phyloP scores from a whole-genome alignment of 306 rosid genomes.

The Alnus rubra region DNA sequence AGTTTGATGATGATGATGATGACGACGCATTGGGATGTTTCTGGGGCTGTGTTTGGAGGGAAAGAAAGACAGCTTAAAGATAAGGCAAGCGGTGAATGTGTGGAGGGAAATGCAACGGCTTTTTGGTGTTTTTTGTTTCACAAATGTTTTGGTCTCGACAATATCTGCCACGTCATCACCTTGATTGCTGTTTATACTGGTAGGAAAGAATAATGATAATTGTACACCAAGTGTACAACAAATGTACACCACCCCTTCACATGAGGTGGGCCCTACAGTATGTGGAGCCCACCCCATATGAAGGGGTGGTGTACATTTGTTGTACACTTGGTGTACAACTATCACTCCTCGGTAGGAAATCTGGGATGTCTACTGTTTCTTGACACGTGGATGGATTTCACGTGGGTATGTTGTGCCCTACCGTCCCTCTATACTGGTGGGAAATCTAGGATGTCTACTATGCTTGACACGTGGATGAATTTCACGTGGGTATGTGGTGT shows the following conservation, averaged over 20 bases:
- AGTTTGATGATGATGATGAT: not conserved
- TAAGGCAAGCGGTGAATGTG: constrained; percentile 60
- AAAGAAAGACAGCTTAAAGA: constrained; percentile 38
- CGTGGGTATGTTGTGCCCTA: not conserved
- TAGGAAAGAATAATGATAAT: too few relatives aligned
- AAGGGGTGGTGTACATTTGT: too few relatives aligned
- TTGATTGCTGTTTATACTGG: not conserved
- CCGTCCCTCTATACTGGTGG: not conserved
- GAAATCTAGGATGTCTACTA: constrained; percentile 1
- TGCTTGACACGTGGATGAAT: constrained; percentile 5
- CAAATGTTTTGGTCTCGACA: constrained; percentile 12
- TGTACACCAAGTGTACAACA: too few relatives aligned
- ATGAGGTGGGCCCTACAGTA: too few relatives aligned
- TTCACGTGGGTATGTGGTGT: not conserved
- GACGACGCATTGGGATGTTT: not conserved
- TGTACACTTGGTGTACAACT: too few relatives aligned
- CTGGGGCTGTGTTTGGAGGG: constrained; percentile 47
- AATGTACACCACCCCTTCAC: too few relatives aligned
- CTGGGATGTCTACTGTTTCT: not conserved
- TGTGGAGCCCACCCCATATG: too few relatives aligned
- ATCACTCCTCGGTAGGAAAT: constrained; percentile 1
- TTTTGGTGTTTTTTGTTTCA: constrained; percentile 11
- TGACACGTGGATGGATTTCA: constrained; percentile 6
- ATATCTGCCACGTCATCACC: constrained; percentile 26
- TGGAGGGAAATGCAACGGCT: constrained; percentile 67